A percentile compares a stretch with the other conserved stretches of the same genome.
These are phyloP conservation scores for Dioszegia hungarica DNA, from an alignment of 768 basidiomycete species.

Conservation along the genomic window DNA sequence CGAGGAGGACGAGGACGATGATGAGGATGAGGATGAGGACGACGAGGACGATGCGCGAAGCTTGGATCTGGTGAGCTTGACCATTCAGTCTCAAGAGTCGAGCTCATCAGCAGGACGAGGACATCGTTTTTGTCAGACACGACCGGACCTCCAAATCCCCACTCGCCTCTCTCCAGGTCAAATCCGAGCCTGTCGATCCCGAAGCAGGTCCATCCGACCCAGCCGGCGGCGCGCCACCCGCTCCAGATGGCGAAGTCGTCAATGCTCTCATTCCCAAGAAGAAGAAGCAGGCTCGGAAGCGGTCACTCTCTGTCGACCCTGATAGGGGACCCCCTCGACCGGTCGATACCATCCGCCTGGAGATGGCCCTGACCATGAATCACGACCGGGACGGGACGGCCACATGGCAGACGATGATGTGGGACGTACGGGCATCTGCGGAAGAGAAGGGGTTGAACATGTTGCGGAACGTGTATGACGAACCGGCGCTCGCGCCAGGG, in stretches of 20 bases:
- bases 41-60: constrained; percentile 1
- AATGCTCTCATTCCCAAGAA: constrained; percentile 36
- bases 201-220: constrained; percentile 7
- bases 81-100: neutral
- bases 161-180: neutral
- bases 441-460: constrained; percentile 29
- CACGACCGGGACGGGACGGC: constrained; percentile 7
- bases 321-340: constrained; percentile 38
- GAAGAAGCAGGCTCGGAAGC: constrained; percentile 16
- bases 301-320: constrained; percentile 25
- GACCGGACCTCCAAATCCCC: neutral
- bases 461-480: too few species aligned
- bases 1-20: constrained; percentile 15
- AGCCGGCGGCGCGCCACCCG: neutral
- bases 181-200: constrained; percentile 13
- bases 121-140: neutral
- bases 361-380: too few species aligned
- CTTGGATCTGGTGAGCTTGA: neutral
- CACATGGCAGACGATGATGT: constrained; percentile 34
- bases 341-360: constrained; percentile 38
- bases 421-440: constrained; percentile 37
- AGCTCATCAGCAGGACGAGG: neutral
- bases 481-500: too few species aligned
- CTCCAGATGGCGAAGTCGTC: neutral
- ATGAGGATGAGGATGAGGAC: constrained; percentile 20